Base-by-base conservation (phyloP, 148 eudicot species). In the Suaeda aralocaspica region DNA sequence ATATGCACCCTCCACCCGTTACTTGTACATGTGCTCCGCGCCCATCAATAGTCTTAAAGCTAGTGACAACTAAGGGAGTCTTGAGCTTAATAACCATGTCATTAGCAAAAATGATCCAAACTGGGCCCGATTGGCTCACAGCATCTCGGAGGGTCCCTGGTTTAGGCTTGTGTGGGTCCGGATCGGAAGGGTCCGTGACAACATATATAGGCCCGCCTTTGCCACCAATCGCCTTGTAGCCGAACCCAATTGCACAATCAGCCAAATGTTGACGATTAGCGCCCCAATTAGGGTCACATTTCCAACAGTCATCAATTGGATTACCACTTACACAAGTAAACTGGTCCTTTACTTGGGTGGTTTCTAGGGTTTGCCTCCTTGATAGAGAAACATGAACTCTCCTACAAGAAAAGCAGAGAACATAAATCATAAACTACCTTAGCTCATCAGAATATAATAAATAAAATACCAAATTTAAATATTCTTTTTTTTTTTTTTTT, bases 281-380 rank as follows among this genome's bases (percentile, higher is more conserved):
- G 21, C 79, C 82, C 96, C 96, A 90, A 68, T 87, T 85, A 33
- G 87, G 85, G 70, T 90, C 90, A 67, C 96, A 87, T 19, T 81
- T 76, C 96, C 96, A 90, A 79, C 96, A 90, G 60, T 90, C 96
- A 76, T 90, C 96, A 24, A 90, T 90, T 42, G 96, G 96, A 80
- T 90, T 90, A 24, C 96, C 96, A 5, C 90, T 90, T 7, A 67
- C 73, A 70, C 96, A 90, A 44, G 84, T 64, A 53, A 68, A 70
- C 13, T 79, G 74, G 68, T 71, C 83, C 31, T 78, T 82, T 66
- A 66, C 71, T 70, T 72, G 51, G 6, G 46, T 33, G 26, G 51
- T 42, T 3, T 22, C 55, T 25, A 84, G 76, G 79, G 81, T 82
- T 80, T 79, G 75, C 66, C 98, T 83, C 57, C 91, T 88, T 31